A percentile compares a stretch with the other conserved stretches of the same genome.
Evolutionary conservation across 768 basidiomycete species (phyloP).

Genomic region (Suillus hirtellus): DNA sequence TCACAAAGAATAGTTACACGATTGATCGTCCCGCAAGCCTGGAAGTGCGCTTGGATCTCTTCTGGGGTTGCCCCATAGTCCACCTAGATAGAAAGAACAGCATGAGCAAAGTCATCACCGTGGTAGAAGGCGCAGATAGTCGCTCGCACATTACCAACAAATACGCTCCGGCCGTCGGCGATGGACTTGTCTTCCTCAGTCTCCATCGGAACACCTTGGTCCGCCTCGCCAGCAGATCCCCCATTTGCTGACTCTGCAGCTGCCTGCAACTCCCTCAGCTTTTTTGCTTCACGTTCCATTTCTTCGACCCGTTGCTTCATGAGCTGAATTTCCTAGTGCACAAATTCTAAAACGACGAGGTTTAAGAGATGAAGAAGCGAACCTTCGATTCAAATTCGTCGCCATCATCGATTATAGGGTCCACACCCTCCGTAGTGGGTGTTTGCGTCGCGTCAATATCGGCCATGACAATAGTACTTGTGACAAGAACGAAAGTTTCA

Average conservation of each 20-base stretch:
- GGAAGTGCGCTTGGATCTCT: constrained; percentile 97
- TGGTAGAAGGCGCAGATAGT: constrained; percentile 18
- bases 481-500: constrained; percentile 27
- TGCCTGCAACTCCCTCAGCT: constrained; percentile 83
- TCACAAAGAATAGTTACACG: constrained; percentile 98
- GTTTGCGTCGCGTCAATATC: constrained; percentile 51
- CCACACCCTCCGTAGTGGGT: constrained; percentile 32
- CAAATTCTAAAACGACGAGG: constrained; percentile 20
- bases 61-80: constrained; percentile 97
- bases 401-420: constrained; percentile 48
- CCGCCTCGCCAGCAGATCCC: constrained; percentile 46
- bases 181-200: constrained; percentile 82
- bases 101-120: constrained; percentile 12
- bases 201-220: constrained; percentile 56
- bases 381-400: constrained; percentile 70
- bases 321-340: constrained; percentile 74
- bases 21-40: constrained; percentile 97
- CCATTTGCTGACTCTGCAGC: constrained; percentile 62
- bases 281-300: constrained; percentile 90
- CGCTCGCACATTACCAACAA: constrained; percentile 91
- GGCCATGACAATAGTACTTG: constrained; percentile 41
- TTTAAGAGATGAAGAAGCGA: constrained; percentile 11
- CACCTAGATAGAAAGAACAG: constrained; percentile 55
- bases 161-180: constrained; percentile 86
- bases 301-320: constrained; percentile 93